Evolutionary conservation across 148 eudicot genomes (phyloP).

Genomic region (Oxyria digyna): DNA sequence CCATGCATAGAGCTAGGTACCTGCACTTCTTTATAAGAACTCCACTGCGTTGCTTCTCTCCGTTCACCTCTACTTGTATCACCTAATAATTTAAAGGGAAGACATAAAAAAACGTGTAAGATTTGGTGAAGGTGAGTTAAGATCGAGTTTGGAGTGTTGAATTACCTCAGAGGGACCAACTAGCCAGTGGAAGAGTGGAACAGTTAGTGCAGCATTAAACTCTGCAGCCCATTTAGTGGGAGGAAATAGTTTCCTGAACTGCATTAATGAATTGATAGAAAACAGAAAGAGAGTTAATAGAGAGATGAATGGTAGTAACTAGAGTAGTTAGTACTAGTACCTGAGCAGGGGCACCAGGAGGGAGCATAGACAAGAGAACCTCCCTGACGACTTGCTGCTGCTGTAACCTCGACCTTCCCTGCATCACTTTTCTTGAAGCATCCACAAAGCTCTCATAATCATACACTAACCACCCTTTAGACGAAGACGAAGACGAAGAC

Average conservation of each 20-base stretch:
- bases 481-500: background rate
- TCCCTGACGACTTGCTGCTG: constrained; percentile 81
- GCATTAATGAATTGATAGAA: constrained; percentile 7
- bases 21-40: constrained; percentile 92
- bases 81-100: constrained; percentile 33
- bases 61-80: constrained; percentile 71
- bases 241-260: constrained; percentile 86
- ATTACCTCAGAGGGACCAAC: constrained; percentile 84
- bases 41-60: constrained; percentile 82
- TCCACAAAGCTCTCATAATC: constrained; percentile 82
- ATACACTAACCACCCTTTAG: constrained; percentile 43
- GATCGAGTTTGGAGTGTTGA: too few relatives aligned
- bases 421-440: constrained; percentile 69
- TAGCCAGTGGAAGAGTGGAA: constrained; percentile 89
- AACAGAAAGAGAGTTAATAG: too few relatives aligned
- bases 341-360: constrained; percentile 94
- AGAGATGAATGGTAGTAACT: background rate
- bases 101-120: too few relatives aligned
- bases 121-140: too few relatives aligned
- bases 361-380: constrained; percentile 86
- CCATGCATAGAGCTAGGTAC: too few relatives aligned
- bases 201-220: constrained; percentile 77
- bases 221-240: constrained; percentile 92
- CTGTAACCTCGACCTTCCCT: constrained; percentile 57
- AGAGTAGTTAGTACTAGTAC: too few relatives aligned